Conservation (phyloP, 2,329 filamentous ascomycete genomes). For the Ceratocystiopsis sp. region DNA sequence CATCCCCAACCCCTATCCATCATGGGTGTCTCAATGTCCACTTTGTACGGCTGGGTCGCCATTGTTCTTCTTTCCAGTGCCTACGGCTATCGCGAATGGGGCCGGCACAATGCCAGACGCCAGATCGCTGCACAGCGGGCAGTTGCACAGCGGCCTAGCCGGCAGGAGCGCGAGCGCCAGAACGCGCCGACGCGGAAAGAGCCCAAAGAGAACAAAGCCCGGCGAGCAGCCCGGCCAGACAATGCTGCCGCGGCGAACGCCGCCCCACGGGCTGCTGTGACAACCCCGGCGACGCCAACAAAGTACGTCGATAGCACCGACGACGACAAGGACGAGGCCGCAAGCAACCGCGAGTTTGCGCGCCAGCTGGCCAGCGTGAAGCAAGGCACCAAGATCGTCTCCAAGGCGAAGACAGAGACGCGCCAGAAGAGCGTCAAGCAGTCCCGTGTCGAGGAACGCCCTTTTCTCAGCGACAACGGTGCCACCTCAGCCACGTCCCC, state of each 20-base stretch:
- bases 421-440: slow-evolving; percentile 55
- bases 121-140: slow-evolving; percentile 4
- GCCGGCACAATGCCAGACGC: slow-evolving; percentile 9
- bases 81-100: slow-evolving; percentile 12
- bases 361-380: slow-evolving; percentile 54
- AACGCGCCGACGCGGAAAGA: slow-evolving; percentile 20
- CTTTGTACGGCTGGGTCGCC: slow-evolving; percentile 17
- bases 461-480: slow-evolving; percentile 27
- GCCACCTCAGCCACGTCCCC: slow-evolving; percentile 21
- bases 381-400: slow-evolving; percentile 45
- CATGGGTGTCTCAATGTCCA: slow-evolving; percentile 20
- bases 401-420: slow-evolving; percentile 41
- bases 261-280: slow-evolving; percentile 7
- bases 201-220: slow-evolving; percentile 13
- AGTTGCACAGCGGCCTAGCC: slow-evolving; percentile 10
- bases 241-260: slow-evolving; percentile 20
- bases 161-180: slow-evolving; percentile 16
- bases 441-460: slow-evolving; percentile 37
- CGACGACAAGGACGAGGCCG: slow-evolving; percentile 40
- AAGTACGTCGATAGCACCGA: slow-evolving; percentile 26
- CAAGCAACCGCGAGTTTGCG: slow-evolving; percentile 53
- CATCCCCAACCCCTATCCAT: slow-evolving; percentile 2
- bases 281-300: background rate
- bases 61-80: slow-evolving; percentile 13
- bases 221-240: slow-evolving; percentile 1